These are phyloP conservation scores for Podospora comata DNA, from an alignment of 495 filamentous ascomycete genomes.

Conservation along the genomic window DNA sequence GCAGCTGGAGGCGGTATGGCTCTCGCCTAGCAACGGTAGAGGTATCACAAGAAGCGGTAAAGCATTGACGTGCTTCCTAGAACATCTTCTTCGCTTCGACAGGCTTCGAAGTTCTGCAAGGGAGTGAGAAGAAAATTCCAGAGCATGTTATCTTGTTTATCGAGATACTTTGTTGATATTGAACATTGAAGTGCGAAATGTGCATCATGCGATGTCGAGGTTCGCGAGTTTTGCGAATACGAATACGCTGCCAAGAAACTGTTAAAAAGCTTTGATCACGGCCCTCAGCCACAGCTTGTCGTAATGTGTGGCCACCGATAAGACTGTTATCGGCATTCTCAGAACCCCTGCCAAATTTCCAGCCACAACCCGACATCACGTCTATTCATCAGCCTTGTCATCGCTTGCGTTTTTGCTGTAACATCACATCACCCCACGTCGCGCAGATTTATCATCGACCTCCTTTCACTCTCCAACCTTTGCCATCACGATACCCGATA, in stretches of 20 bases:
- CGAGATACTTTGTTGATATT: neutral
- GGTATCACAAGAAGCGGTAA: neutral
- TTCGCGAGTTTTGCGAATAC: slow-evolving; percentile 11
- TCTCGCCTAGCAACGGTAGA: neutral
- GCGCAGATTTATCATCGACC: neutral
- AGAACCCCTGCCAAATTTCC: slow-evolving; percentile 15
- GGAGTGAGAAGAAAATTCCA: too few species aligned
- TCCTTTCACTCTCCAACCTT: neutral
- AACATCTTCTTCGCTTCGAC: too few species aligned
- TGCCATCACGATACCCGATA: slow-evolving; percentile 1
- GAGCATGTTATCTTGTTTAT: neutral
- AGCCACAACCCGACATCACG: neutral
- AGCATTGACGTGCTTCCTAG: neutral
- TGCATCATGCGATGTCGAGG: neutral
- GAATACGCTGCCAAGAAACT: slow-evolving; percentile 19
- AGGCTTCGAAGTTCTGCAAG: too few species aligned
- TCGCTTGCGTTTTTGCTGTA: slow-evolving; percentile 7
- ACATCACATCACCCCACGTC: slow-evolving; percentile 13
- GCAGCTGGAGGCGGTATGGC: neutral
- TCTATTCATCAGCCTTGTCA: slow-evolving; percentile 8
- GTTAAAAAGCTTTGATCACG: neutral
- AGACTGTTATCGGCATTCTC: slow-evolving; percentile 12
- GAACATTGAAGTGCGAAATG: neutral
- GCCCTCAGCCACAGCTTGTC: slow-evolving; percentile 6
- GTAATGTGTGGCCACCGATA: slow-evolving; percentile 13